Percentiles rank a stretch among this genome's conserved stretches.
Evolutionary conservation across 2,329 filamentous ascomycete genomes (phyloP).

Genomic region (Ophiostoma ulmi): DNA sequence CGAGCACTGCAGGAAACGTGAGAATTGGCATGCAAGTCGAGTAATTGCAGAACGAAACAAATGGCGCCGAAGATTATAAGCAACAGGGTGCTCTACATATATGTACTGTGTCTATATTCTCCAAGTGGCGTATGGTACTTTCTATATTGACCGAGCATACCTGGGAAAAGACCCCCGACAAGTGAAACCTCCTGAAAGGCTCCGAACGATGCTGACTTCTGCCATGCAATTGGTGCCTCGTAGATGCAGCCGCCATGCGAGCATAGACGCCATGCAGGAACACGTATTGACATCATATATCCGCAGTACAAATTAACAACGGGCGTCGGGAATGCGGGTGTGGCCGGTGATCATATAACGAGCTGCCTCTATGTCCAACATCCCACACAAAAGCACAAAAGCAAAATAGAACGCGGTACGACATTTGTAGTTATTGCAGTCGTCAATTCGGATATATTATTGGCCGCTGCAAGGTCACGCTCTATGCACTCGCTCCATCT

Average conservation of each 20-base stretch:
- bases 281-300: neutral
- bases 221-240: neutral
- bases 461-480: neutral
- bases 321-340: constrained; percentile 11
- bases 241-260: neutral
- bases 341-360: neutral
- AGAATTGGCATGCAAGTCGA: neutral
- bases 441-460: constrained; percentile 10
- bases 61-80: neutral
- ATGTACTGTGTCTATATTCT: neutral
- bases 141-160: neutral
- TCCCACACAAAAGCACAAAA: neutral
- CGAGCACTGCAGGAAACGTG: constrained; percentile 18
- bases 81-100: neutral
- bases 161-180: neutral
- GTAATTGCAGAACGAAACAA: neutral
- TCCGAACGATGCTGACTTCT: neutral
- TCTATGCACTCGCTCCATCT: neutral
- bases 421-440: neutral
- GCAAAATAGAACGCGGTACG: neutral
- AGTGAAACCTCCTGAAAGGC: too few species aligned
- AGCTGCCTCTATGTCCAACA: neutral
- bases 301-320: neutral
- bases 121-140: constrained; percentile 2
- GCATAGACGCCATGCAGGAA: constrained; percentile 3